Base-by-base conservation (phyloP, 352 stramenopile species). In the Saprolegnia parasitica region DNA sequence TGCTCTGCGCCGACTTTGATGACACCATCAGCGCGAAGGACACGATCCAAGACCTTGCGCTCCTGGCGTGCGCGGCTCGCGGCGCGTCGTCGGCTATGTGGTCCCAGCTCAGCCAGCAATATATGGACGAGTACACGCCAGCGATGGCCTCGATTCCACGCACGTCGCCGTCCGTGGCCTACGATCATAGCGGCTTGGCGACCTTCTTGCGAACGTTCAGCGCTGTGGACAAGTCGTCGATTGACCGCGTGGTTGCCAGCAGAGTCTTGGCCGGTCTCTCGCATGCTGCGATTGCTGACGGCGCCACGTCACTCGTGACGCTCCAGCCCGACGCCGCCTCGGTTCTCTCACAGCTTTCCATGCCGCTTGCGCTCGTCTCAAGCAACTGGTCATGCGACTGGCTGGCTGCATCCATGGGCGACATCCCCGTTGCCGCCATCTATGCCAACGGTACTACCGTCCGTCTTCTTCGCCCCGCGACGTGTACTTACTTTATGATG, bases 371-470 rank as follows among this genome's bases (percentile, higher is more conserved):
- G 9, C 18, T 70, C 0, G 13, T 70, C 15, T 70, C 63, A 10
- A 70, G 63, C 39, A 70, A 70, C 29, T 70, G 63, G 63, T 70
- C 63, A 11, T 20, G 21, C n/a, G 55, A 52, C 24, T 49, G 29
- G 54, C 26, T 70, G 5, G 20, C 24, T 18, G 46, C 63, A 5
- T 35, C 63, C 18, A 21, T 70, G 21, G 20, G 6, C 16, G 20
- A 10, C 39, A 37, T 70, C 16, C 20, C 46, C 11, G 11, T 29
- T 29, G 39, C n/a, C 20, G 29, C 46, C 11, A 21, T 70, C 0
- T 16, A 50, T 23, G 35, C 63, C n/a, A 70, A 70, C 49, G 63
- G 63, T 70, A 20, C 1, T 16, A 66, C 5, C 37, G 5, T 40
- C 4, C 60, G 15, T 5, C 6, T 52, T 16, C 26, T 21, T 8